phyloP scores from a whole-genome alignment of 2,329 filamentous ascomycete genomes.

The Ceratocystis colombiana region DNA sequence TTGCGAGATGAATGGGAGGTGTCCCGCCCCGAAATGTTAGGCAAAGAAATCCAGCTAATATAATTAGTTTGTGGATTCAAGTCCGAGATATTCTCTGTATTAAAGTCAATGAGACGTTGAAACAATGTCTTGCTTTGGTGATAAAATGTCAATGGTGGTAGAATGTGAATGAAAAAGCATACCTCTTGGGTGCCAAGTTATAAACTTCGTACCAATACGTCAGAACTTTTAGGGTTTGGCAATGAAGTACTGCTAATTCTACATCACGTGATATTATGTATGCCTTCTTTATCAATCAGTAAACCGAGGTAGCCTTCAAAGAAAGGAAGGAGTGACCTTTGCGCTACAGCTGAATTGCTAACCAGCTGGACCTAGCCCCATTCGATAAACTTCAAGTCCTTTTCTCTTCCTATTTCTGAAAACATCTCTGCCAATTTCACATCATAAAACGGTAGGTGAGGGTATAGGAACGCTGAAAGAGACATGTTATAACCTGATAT shows the following conservation, averaged over 20 bases:
- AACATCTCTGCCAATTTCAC: neutral
- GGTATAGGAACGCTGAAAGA: neutral
- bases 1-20: conserved; percentile 90
- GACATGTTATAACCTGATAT: neutral
- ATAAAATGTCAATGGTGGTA: neutral
- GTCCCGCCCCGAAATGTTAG: conserved; percentile 79
- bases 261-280: neutral
- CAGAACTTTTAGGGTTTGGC: too few relatives aligned
- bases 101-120: neutral
- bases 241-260: too few relatives aligned
- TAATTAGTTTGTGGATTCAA: conserved; percentile 34
- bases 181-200: neutral
- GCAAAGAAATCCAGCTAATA: conserved; percentile 79
- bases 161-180: neutral
- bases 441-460: neutral
- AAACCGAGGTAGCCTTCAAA: too few relatives aligned
- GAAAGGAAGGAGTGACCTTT: neutral
- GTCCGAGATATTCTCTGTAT: neutral
- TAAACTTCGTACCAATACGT: too few relatives aligned
- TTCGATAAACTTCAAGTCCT: too few relatives aligned
- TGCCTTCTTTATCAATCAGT: conserved; percentile 1
- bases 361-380: too few relatives aligned
- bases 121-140: neutral
- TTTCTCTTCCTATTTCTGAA: neutral
- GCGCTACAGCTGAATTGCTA: neutral